A percentile compares a stretch with the other conserved stretches of the same genome.
Evolutionary conservation across 129 eudicot species (phyloP).

Genomic region (Flaveria trinervia): DNA sequence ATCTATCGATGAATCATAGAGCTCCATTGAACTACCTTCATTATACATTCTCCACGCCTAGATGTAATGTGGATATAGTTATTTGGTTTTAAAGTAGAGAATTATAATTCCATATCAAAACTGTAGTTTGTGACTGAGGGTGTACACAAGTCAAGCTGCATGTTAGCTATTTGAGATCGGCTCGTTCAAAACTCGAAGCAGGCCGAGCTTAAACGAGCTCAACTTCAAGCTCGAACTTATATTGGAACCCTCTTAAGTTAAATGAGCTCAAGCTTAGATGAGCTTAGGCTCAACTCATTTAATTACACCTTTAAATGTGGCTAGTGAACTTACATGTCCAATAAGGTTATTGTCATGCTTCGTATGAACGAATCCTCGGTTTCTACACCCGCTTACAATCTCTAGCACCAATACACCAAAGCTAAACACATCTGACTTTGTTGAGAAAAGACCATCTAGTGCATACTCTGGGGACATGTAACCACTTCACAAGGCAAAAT

Average conservation of each 20-base stretch:
- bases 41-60: slow-evolving; percentile 10
- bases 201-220: too few relatives aligned
- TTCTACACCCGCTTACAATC: slow-evolving; percentile 10
- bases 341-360: slow-evolving; percentile 8
- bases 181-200: too few relatives aligned
- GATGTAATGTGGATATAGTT: not conserved
- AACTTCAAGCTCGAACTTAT: too few relatives aligned
- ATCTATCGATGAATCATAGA: not conserved
- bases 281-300: too few relatives aligned
- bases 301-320: not conserved
- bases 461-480: slow-evolving; percentile 11
- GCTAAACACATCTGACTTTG: slow-evolving; percentile 13
- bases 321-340: slow-evolving; percentile 4
- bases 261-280: too few relatives aligned
- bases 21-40: slow-evolving; percentile 9
- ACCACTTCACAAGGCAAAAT: not conserved
- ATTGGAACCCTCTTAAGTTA: too few relatives aligned
- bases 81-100: not conserved
- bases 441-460: not conserved
- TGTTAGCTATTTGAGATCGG: too few relatives aligned
- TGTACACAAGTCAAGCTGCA: too few relatives aligned
- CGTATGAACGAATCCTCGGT: slow-evolving; percentile 6
- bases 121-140: not conserved
- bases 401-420: slow-evolving; percentile 11
- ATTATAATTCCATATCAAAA: not conserved